A percentile compares a stretch with the other conserved stretches of the same genome.
Conservation (phyloP, 2,329 filamentous ascomycete genomes). For the Pezicula rhizophila region DNA sequence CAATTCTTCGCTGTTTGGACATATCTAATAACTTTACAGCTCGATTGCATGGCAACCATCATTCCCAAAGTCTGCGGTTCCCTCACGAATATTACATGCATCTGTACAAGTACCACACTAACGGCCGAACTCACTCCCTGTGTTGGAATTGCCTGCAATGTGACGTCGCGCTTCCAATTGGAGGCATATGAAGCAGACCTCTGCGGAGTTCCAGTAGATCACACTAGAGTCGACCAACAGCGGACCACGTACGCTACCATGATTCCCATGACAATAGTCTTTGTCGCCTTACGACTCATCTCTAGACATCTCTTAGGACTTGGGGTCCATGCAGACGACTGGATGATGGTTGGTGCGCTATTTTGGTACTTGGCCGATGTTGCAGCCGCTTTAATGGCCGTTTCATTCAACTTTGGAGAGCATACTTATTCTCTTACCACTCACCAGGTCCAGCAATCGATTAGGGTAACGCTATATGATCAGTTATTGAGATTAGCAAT, state of each 20-base stretch:
- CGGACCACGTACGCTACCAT: neutral
- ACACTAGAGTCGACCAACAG: neutral
- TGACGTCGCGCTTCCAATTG: constrained; percentile 32
- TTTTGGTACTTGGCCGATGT: constrained; percentile 1
- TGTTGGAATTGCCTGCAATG: constrained; percentile 27
- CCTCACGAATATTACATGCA: constrained; percentile 29
- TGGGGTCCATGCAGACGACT: constrained; percentile 8
- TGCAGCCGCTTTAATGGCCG: neutral
- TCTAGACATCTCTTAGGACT: constrained; percentile 3
- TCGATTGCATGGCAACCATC: neutral
- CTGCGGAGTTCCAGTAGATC: constrained; percentile 27
- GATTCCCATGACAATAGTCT: neutral
- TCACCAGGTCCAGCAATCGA: neutral
- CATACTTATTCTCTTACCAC: constrained; percentile 8
- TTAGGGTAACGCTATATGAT: neutral
- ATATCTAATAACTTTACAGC: neutral
- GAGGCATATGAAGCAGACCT: constrained; percentile 34
- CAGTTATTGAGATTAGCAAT: too few relatives aligned
- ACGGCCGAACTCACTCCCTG: constrained; percentile 27
- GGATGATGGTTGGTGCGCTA: constrained; percentile 6
- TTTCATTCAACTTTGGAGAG: constrained; percentile 6
- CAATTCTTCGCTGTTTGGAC: too few relatives aligned
- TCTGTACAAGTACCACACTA: constrained; percentile 31
- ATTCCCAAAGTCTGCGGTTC: constrained; percentile 16
- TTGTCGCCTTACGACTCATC: constrained; percentile 4